Evolutionary conservation across 306 rosid species (phyloP).

Genomic region (Quercus agrifolia): DNA sequence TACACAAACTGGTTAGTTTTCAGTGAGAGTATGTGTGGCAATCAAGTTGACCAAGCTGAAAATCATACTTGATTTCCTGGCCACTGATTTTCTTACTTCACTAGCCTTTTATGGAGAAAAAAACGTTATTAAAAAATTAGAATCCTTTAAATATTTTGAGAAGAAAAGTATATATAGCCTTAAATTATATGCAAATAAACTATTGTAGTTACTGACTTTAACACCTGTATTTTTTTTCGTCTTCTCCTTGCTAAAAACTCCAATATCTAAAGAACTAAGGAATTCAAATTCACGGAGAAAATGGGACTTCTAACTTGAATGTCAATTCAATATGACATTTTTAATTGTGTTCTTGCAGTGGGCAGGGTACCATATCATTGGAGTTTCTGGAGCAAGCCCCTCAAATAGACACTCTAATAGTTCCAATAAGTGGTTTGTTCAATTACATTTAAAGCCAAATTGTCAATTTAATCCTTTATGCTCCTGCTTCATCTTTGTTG

Average conservation of each 20-base stretch:
- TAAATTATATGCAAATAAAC: not conserved
- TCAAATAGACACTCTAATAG: conserved; percentile 64
- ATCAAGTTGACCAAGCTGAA: not conserved
- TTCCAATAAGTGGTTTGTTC: conserved; percentile 86
- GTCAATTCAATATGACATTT: conserved; percentile 17
- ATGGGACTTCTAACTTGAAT: conserved; percentile 8
- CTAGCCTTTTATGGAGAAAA: not conserved
- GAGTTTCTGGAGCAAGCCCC: conserved; percentile 86
- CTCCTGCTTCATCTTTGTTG: not conserved
- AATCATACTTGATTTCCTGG: conserved; percentile 2
- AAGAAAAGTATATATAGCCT: not conserved
- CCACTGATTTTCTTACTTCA: not conserved
- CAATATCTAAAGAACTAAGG: not conserved
- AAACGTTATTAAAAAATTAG: not conserved
- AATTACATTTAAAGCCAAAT: conserved; percentile 1
- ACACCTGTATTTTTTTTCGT: not conserved
- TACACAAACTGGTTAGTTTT: not conserved
- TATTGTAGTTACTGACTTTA: not conserved
- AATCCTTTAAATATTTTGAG: not conserved
- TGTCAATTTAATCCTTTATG: not conserved
- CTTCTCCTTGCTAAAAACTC: not conserved
- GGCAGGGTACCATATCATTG: conserved; percentile 86
- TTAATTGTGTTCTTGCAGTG: conserved; percentile 56
- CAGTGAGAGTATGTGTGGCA: not conserved
- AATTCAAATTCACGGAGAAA: conserved; percentile 9